Percentiles rank a stretch among this genome's conserved stretches.
Evolutionary conservation across 2,329 filamentous ascomycete species (phyloP).

Genomic region (Pyricularia sp.): DNA sequence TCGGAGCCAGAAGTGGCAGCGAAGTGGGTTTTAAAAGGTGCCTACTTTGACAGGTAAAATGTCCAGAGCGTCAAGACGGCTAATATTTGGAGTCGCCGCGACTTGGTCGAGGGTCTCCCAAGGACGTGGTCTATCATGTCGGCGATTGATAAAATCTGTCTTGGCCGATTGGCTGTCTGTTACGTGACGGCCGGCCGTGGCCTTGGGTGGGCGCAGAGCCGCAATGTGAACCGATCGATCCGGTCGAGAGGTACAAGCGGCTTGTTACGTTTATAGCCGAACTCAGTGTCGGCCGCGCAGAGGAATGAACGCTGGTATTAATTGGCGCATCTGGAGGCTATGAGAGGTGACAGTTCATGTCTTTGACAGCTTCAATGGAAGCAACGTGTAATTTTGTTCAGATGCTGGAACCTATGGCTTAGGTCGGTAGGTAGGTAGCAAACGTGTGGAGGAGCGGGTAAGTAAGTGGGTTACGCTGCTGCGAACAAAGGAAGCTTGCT

Average conservation of each 20-base stretch:
- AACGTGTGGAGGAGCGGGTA: neutral
- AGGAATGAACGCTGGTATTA: neutral
- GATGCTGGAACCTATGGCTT: neutral
- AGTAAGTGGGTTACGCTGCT: neutral
- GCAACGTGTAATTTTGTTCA: neutral
- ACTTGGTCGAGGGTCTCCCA: slow-evolving; percentile 82
- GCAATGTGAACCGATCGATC: neutral
- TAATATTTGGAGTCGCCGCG: slow-evolving; percentile 85
- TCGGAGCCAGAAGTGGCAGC: neutral
- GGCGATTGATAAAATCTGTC: neutral
- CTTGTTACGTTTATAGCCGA: neutral
- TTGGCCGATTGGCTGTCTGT: neutral
- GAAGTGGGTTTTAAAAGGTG: neutral
- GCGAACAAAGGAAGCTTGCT: neutral
- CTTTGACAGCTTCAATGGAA: neutral
- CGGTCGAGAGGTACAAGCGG: neutral
- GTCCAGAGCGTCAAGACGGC: slow-evolving; percentile 90
- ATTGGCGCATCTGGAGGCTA: neutral
- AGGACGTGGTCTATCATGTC: slow-evolving; percentile 77
- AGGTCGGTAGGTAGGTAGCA: too few species aligned
- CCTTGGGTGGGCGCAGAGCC: neutral
- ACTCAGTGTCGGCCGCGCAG: neutral
- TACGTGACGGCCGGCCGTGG: neutral
- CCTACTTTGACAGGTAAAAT: slow-evolving; percentile 67
- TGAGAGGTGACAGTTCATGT: neutral